phyloP scores from a whole-genome alignment of 2,329 filamentous ascomycete genomes.

The Capronia epimyces region DNA sequence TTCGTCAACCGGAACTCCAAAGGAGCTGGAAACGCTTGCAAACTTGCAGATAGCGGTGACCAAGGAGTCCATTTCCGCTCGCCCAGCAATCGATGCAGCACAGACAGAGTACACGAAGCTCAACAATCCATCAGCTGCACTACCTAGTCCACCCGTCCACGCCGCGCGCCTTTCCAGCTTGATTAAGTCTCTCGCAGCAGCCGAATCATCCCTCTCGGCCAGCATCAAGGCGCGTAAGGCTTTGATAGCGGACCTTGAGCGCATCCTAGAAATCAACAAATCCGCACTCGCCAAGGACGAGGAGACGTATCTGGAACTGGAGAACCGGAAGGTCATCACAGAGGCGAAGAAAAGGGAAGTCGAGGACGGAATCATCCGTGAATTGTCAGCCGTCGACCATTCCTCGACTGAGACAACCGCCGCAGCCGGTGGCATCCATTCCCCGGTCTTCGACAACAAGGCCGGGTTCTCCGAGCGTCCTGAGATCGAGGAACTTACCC shows the following conservation, averaged over 20 bases:
- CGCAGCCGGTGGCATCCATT: slow-evolving; percentile 2
- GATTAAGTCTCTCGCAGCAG: slow-evolving; percentile 80
- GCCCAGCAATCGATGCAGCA: slow-evolving; percentile 62
- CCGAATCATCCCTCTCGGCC: slow-evolving; percentile 82
- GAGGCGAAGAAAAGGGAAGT: slow-evolving; percentile 82
- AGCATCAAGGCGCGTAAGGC: slow-evolving; percentile 78
- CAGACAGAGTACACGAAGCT: slow-evolving; percentile 80
- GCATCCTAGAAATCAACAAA: slow-evolving; percentile 69
- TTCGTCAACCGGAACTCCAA: slow-evolving; percentile 54
- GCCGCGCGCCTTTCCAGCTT: slow-evolving; percentile 83
- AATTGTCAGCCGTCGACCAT: slow-evolving; percentile 59
- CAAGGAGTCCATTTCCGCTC: slow-evolving; percentile 65
- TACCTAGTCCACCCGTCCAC: slow-evolving; percentile 81
- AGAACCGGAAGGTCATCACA: slow-evolving; percentile 62
- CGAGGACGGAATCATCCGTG: slow-evolving; percentile 84
- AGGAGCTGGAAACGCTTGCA: slow-evolving; percentile 71
- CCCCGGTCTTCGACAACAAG: slow-evolving; percentile 8
- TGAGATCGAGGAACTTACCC: slow-evolving; percentile 28
- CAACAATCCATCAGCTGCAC: slow-evolving; percentile 61
- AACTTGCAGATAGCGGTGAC: slow-evolving; percentile 66
- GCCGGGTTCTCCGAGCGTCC: slow-evolving; percentile 17
- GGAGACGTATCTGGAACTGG: slow-evolving; percentile 57
- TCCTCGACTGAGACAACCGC: slow-evolving; percentile 43
- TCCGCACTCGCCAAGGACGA: slow-evolving; percentile 66
- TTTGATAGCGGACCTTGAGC: slow-evolving; percentile 75